Conservation (phyloP, 176 grass and related monocot genomes). For the Lolium multiflorum region DNA sequence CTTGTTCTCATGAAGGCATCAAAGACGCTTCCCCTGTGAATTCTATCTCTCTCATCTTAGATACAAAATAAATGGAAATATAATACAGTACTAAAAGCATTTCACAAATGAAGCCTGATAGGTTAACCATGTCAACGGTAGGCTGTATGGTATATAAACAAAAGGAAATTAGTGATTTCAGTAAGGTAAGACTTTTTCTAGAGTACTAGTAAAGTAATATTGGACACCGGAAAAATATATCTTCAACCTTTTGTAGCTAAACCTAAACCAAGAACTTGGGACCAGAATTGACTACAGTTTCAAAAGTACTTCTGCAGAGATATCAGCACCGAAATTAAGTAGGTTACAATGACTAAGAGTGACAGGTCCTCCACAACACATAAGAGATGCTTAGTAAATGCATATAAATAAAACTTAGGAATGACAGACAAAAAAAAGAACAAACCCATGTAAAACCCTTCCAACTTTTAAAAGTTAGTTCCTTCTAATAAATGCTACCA, state of each 20-base stretch:
- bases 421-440: not conserved
- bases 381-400: slow-evolving; percentile 7
- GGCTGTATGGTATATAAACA: not conserved
- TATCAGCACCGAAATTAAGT: not conserved
- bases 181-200: not conserved
- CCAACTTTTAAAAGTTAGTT: not conserved
- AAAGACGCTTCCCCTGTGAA: not conserved
- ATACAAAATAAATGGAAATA: not conserved
- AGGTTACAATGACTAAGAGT: not conserved
- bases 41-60: not conserved
- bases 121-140: not conserved
- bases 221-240: slow-evolving; percentile 1
- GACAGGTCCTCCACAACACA: not conserved
- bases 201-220: not conserved
- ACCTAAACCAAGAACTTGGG: not conserved
- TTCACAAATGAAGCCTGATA: slow-evolving; percentile 1
- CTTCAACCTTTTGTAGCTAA: not conserved
- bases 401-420: not conserved
- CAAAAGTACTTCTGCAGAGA: not conserved
- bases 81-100: not conserved
- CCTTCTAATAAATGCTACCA: not conserved
- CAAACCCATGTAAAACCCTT: not conserved
- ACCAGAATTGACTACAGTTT: not conserved
- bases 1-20: not conserved
- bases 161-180: not conserved